Evolutionary conservation across 2,329 filamentous ascomycete species (phyloP), one percentile per base, ranked within the genome.

Genomic region (Colletotrichum incanum): DNA sequence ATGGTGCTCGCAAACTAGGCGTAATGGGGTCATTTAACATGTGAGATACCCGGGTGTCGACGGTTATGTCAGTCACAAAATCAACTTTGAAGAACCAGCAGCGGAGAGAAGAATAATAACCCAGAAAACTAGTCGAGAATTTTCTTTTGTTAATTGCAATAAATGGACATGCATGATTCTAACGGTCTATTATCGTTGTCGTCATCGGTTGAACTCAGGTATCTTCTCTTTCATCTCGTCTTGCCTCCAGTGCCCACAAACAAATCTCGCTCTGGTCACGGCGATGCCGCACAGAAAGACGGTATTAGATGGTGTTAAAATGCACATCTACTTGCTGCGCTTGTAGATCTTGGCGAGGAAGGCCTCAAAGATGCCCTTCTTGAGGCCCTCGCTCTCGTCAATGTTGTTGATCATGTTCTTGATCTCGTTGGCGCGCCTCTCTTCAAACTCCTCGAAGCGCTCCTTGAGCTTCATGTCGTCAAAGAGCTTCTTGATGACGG

Each of bases 291-390:
- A 47, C 23, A 71, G 49, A 59, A 37, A 63, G 37, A 26, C 45
- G 12, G 34, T 55, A 60, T 41, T 60, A 34, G 34, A 26, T 31
- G 18, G 18, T 64, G 31, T 28, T 14, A 9, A 23, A 31, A 39
- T 5, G 28, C 37, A 26, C 18, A 9, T 75, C 83, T 93, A 98
- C 86, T 98, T 98, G 89, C 91, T 96, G 80, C 96, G 90, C 91
- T 98, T 98, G 90, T 98, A 98, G 81, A 99, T 98, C 90, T 99
- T 99, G 83, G 88, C 87, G 75, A 99, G 87, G 88, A 98, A 99
- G 55, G 90, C 89, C 78, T 97, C 93, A 77, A 98, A 98, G 50
- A 98, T 90, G 72, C 88, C 89, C 89, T 94, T 96, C 89, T 97
- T 98, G 79, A 99, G 85, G 20, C 96, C 96, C 75, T 93, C 90